phyloP scores from a whole-genome alignment of 1,284 basidiomycete species.

The Stereum hirsutum region DNA sequence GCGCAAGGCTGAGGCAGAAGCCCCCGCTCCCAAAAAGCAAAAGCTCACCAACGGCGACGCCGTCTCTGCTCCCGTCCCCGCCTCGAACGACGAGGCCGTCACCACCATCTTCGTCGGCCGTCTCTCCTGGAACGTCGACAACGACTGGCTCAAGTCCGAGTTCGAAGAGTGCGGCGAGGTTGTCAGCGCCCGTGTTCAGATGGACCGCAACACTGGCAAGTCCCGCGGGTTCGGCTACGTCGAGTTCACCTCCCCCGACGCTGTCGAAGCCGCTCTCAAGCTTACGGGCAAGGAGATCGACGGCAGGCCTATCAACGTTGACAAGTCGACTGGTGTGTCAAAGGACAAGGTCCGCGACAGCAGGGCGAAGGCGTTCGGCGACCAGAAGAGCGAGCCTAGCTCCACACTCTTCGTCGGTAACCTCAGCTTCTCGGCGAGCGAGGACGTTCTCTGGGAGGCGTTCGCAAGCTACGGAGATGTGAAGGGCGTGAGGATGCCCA shows the following conservation, averaged over 20 bases:
- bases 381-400: conserved; percentile 64
- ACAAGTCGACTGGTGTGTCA: conserved; percentile 61
- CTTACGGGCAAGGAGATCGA: conserved; percentile 85
- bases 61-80: conserved; percentile 31
- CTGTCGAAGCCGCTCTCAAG: conserved; percentile 71
- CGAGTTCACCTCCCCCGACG: conserved; percentile 75
- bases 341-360: conserved; percentile 50
- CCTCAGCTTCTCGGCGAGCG: conserved; percentile 72
- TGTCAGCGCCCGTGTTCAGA: conserved; percentile 81
- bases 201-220: conserved; percentile 82
- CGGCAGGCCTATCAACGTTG: conserved; percentile 83
- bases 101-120: conserved; percentile 89
- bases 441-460: conserved; percentile 87
- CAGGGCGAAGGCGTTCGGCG: conserved; percentile 73
- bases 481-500: conserved; percentile 86
- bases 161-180: conserved; percentile 89
- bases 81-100: conserved; percentile 34
- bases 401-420: conserved; percentile 87
- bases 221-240: conserved; percentile 96
- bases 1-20: conserved; percentile 77
- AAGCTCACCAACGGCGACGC: conserved; percentile 59
- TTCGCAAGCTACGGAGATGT: conserved; percentile 90
- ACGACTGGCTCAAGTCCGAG: conserved; percentile 90
- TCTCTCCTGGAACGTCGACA: conserved; percentile 96
- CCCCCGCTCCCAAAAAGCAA: conserved; percentile 68